Conservation (phyloP, 2,329 filamentous ascomycete species). For the Alternaria metachromatica region DNA sequence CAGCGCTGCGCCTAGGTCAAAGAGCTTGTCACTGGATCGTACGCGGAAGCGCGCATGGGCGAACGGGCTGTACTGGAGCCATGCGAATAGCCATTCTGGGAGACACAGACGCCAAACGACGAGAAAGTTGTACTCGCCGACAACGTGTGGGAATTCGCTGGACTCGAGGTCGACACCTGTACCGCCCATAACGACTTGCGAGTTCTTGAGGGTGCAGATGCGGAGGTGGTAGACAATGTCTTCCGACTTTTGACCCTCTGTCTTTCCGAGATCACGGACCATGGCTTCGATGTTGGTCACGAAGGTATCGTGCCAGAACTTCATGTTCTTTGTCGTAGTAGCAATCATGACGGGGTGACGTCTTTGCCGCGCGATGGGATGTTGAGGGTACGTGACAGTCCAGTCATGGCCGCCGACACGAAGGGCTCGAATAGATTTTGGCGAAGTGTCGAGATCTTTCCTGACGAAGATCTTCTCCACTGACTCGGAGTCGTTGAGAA, state of each 20-base stretch:
- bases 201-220: constrained; percentile 26
- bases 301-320: constrained; percentile 20
- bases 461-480: constrained; percentile 25
- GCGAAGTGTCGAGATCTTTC: constrained; percentile 27
- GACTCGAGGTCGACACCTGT: constrained; percentile 21
- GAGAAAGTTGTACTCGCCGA: constrained; percentile 30
- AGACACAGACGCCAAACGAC: constrained; percentile 29
- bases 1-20: constrained; percentile 21
- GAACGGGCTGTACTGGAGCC: constrained; percentile 25
- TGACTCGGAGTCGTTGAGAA: constrained; percentile 23
- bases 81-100: constrained; percentile 26
- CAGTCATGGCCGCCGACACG: constrained; percentile 28
- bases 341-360: constrained; percentile 30
- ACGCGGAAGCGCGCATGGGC: constrained; percentile 22
- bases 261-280: constrained; percentile 18
- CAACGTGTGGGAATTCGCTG: constrained; percentile 20
- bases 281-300: constrained; percentile 23
- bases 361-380: constrained; percentile 20
- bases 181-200: constrained; percentile 28
- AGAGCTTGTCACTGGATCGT: constrained; percentile 27
- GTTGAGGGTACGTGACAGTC: constrained; percentile 31
- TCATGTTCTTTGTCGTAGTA: constrained; percentile 26
- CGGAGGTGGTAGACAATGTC: constrained; percentile 30
- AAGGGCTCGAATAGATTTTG: constrained; percentile 25
- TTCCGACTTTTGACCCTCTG: constrained; percentile 19